Base-by-base conservation (phyloP, 441 rosid species). In the Pelargonium cotyledonis region DNA sequence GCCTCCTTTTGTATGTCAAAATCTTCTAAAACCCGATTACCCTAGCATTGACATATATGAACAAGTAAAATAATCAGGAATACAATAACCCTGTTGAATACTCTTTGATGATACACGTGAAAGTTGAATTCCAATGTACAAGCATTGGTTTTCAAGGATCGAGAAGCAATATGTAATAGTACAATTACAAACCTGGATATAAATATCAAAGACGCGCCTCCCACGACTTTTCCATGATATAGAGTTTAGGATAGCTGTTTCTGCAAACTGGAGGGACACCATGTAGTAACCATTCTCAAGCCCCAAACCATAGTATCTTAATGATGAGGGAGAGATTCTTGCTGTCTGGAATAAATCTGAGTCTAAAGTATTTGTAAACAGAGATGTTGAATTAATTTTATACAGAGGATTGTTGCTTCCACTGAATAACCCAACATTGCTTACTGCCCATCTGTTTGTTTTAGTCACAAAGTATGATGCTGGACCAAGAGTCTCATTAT, bases 291-390 rank as follows among this genome's bases (percentile, higher is more conserved):
- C 95, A 81, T 88, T 88, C 70, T 90, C 70, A 47, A 88, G 90
- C 26, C 96, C 94, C 76, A 88, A 72, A 23, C 96, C 95, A 53
- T 85, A 90, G 77, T 90, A 88, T 78, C 92, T 83, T 57, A 90
- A 73, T 23, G 97, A 87, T 7, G 92, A 85, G 67, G 95, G 81
- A 35, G 97, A 89, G 44, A 83, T 1, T 46, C 91, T 80, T 4
- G 90, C 86, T 14, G 83, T 82, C 77, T 79, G 82, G 67, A 79
- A 65, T 11, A 86, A 65, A 67, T 81, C 84, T 0, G 83, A 4
- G 68, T 84, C 84, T 23, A 69, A 67, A 43, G 85, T 71, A 40
- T 65, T 55, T 60, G 79, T 61, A 68, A 71, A 65, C 41, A 74
- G 85, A 57, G 84, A 75, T 11, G 68, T 29, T 23, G 79, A 70